A percentile compares a stretch with the other conserved stretches of the same genome.
Evolutionary conservation across 192 early-diverging fungal genomes (phyloP).

Genomic region (Paraglomus brasilianum): DNA sequence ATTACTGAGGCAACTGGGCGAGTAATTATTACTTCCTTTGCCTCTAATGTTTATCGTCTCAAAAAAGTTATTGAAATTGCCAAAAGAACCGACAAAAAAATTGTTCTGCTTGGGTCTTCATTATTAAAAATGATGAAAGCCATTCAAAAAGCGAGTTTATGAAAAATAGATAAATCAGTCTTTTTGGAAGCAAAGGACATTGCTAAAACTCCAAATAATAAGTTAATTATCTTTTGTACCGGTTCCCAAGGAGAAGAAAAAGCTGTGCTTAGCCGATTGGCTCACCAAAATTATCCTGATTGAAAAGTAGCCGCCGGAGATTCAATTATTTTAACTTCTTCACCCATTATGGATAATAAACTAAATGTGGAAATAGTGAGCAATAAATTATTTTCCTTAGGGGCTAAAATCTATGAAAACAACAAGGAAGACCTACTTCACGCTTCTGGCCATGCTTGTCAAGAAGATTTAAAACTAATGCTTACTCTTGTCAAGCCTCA

Average conservation of each 20-base stretch:
- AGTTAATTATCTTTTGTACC: slow-evolving; percentile 25
- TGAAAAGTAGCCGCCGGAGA: slow-evolving; percentile 4
- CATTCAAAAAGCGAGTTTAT: slow-evolving; percentile 16
- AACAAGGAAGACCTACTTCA: slow-evolving; percentile 8
- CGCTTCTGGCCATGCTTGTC: slow-evolving; percentile 19
- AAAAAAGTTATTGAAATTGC: slow-evolving; percentile 24
- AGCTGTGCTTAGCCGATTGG: slow-evolving; percentile 13
- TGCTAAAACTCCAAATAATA: slow-evolving; percentile 19
- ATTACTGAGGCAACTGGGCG: slow-evolving; percentile 8
- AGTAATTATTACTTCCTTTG: slow-evolving; percentile 24
- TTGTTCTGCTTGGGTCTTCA: neutral
- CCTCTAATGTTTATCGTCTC: slow-evolving; percentile 15
- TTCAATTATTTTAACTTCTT: slow-evolving; percentile 25
- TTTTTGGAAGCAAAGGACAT: slow-evolving; percentile 6
- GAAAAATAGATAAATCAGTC: slow-evolving; percentile 9
- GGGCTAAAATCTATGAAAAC: slow-evolving; percentile 24
- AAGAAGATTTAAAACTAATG: slow-evolving; percentile 27
- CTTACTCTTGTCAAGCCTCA: neutral
- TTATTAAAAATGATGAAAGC: slow-evolving; percentile 12
- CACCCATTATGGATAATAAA: slow-evolving; percentile 25
- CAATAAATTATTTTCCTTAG: neutral
- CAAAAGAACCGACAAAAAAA: slow-evolving; percentile 13
- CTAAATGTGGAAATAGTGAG: neutral
- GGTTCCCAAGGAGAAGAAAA: slow-evolving; percentile 25
- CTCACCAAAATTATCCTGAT: slow-evolving; percentile 21